Evolutionary conservation across 148 eudicot genomes (phyloP), one percentile per base, ranked within the genome.

Genomic region (Rhododendron ovatum): DNA sequence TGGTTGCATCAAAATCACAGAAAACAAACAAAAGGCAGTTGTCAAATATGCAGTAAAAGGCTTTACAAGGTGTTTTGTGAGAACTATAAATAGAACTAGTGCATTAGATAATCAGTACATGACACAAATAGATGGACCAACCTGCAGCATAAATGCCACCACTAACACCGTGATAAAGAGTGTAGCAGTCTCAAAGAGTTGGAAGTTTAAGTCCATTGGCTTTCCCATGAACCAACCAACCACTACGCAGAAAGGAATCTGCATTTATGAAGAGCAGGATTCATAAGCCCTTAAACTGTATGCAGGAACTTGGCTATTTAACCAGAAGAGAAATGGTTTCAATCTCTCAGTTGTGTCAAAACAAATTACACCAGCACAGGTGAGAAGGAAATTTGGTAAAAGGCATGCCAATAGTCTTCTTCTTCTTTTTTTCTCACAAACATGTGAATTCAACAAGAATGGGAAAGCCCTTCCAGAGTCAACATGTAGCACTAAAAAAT

Each of bases 131-230:
- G 75, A 83, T 37, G 73, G 80, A 50, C 92, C 80, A 89, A 96
- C 99, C 99, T 95, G 98, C 86, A 96, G 92, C 96, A 96, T 92
- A 88, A 96, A 96, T 65, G 98, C 98, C 89, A 96, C 99, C 63
- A 96, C 98, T 84, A 96, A 86, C 78, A 96, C 99, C 6, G 99
- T 92, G 82, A 96, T 94, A 81, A 96, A 96, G 77, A 96, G 98
- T 0, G 98, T 92, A 65, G 99, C 98, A 17, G 99, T 96, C 91
- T 96, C 99, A 84, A 96, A 96, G 80, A 96, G 93, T 89, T 92
- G 94, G 82, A 96, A 96, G 86, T 95, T 96, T 92, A 96, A 89
- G 91, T 96, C 99, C 99, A 96, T 95, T 50, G 94, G 96, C 85
- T 92, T 87, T 79, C 96, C 96, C 95, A 96, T 95, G 85, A 93